Percentiles rank a stretch among this genome's conserved stretches.
These are phyloP conservation scores for Triadica sebifera DNA, from an alignment of 345 rosid genomes.

Conservation along the genomic window DNA sequence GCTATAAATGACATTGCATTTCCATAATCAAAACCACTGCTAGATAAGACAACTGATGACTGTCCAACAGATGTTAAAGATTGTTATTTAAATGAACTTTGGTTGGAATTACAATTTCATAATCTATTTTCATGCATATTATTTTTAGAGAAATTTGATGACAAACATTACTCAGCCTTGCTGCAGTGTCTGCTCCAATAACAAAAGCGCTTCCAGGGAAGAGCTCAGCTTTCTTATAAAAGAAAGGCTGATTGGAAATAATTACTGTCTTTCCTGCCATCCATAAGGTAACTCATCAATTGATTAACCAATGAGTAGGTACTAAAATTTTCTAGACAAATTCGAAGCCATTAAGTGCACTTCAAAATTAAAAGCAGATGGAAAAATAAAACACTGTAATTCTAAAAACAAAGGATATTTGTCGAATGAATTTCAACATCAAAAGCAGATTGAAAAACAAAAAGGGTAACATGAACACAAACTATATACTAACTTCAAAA, in stretches of 20 bases:
- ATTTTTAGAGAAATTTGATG: slow-evolving; percentile 6
- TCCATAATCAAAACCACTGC: background rate
- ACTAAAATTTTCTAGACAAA: background rate
- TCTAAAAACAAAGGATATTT: background rate
- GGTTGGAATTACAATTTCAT: background rate
- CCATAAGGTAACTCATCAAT: slow-evolving; percentile 11
- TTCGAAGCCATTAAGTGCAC: background rate
- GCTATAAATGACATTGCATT: background rate
- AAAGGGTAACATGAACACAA: background rate
- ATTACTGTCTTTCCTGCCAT: slow-evolving; percentile 81
- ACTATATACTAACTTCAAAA: background rate
- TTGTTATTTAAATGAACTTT: background rate
- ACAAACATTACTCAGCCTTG: slow-evolving; percentile 78
- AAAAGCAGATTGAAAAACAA: background rate
- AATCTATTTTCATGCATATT: slow-evolving; percentile 8
- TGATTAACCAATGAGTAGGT: background rate
- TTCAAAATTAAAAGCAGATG: background rate
- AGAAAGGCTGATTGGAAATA: slow-evolving; percentile 90
- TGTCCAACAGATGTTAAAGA: background rate
- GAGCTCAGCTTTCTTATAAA: slow-evolving; percentile 89
- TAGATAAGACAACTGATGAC: background rate
- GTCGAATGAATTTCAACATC: background rate
- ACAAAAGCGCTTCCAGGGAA: slow-evolving; percentile 95
- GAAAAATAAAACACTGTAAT: too few relatives aligned
- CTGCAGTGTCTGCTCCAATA: slow-evolving; percentile 88